Conservation (phyloP, 345 rosid species). For the Hypericum perforatum region DNA sequence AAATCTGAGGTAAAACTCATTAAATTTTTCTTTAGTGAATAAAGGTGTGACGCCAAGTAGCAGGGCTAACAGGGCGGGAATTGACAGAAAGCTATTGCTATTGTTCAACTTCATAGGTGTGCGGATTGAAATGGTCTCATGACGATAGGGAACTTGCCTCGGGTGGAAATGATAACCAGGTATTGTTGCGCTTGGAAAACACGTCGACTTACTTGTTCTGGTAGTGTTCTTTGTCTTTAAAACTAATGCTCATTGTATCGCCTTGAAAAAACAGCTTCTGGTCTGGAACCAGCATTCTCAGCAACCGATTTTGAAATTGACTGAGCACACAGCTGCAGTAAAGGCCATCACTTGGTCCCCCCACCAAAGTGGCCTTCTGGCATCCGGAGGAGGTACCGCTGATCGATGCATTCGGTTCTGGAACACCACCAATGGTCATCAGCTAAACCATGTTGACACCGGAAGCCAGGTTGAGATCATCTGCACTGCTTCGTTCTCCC, state of each 20-base stretch:
- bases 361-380: slow-evolving; percentile 86
- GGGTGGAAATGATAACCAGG: slow-evolving; percentile 99
- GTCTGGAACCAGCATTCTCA: slow-evolving; percentile 96
- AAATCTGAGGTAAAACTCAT: slow-evolving; percentile 69
- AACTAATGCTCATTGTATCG: no score
- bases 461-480: slow-evolving; percentile 68
- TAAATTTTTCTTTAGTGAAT: no score
- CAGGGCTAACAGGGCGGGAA: no score
- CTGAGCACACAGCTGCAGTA: slow-evolving; percentile 97
- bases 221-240: no score
- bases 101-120: slow-evolving; percentile 32
- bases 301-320: slow-evolving; percentile 59
- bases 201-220: no score
- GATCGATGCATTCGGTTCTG: slow-evolving; percentile 93
- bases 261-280: slow-evolving; percentile 41
- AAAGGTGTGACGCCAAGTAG: no score
- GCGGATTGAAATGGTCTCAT: slow-evolving; percentile 92
- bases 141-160: slow-evolving; percentile 98
- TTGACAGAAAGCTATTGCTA: neutral
- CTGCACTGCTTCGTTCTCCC: neutral
- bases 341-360: slow-evolving; percentile 99
- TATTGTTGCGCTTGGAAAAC: slow-evolving; percentile 7
- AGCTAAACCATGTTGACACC: slow-evolving; percentile 72
- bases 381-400: slow-evolving; percentile 98
- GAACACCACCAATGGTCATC: slow-evolving; percentile 89